Evolutionary conservation across 805 yeast species (phyloP).

Genomic region (Phaffomyces thermotolerans): DNA sequence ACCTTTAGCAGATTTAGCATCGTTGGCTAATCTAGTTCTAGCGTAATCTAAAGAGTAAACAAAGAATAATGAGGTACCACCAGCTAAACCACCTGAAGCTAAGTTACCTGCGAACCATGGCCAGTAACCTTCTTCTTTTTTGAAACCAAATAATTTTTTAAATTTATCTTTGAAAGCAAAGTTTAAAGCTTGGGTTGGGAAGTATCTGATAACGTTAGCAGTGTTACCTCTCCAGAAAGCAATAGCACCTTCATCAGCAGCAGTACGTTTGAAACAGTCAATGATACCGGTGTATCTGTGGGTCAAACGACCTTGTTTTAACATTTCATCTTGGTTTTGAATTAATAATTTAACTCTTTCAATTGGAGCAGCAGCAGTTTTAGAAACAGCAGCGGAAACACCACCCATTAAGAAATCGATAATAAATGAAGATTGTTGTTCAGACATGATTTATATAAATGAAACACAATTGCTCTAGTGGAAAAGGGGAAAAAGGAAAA

Average conservation of each 20-base stretch:
- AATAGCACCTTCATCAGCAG: conserved; percentile 84
- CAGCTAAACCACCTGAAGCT: conserved; percentile 98
- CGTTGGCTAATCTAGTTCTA: conserved; percentile 98
- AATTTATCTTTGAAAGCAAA: conserved; percentile 98
- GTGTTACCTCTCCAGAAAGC: conserved; percentile 99
- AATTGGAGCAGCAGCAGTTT: conserved; percentile 96
- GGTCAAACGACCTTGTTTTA: conserved; percentile 93
- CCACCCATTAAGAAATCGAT: conserved; percentile 92
- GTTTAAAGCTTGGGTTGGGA: conserved; percentile 99
- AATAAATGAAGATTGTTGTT: conserved; percentile 40
- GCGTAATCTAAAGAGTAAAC: conserved; percentile 98
- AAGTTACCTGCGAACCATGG: conserved; percentile 95
- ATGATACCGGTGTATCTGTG: conserved; percentile 81
- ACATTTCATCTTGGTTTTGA: conserved; percentile 97
- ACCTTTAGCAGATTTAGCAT: conserved; percentile 85
- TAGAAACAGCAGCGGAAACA: conserved; percentile 97
- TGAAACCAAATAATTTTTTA: conserved; percentile 93
- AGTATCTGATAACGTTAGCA: conserved; percentile 96
- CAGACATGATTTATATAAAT: conserved; percentile 16
- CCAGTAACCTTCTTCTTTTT: conserved; percentile 91
- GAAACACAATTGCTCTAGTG: background rate
- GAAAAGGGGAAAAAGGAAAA: background rate
- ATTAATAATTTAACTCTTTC: conserved; percentile 94
- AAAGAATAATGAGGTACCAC: conserved; percentile 89
- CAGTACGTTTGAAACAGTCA: conserved; percentile 93